A percentile compares a stretch with the other conserved stretches of the same genome.
Evolutionary conservation across 306 rosid genomes (phyloP).

Genomic region (Quercus dentata): DNA sequence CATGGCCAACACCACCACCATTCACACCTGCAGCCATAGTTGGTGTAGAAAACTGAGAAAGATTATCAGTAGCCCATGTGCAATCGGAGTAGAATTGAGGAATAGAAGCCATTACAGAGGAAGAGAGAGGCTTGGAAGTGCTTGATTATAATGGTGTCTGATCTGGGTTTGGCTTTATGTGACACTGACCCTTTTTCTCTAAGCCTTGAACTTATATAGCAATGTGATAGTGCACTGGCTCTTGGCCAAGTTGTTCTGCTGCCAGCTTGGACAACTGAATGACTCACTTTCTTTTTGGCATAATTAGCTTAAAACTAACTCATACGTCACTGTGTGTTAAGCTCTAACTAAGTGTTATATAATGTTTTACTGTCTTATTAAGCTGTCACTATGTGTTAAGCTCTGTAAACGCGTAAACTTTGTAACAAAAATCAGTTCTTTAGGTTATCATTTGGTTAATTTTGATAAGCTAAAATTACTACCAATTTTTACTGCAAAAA

Average conservation of each 20-base stretch:
- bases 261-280: not conserved
- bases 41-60: conserved; percentile 17
- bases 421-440: not conserved
- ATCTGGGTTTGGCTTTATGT: not conserved
- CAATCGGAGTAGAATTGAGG: conserved; percentile 50
- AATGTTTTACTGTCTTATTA: not conserved
- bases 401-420: conserved; percentile 27
- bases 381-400: not conserved
- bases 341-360: not conserved
- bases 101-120: conserved; percentile 49
- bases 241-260: not conserved
- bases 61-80: conserved; percentile 27
- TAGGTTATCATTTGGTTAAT: not conserved
- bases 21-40: not conserved
- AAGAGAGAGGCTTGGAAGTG: conserved; percentile 8
- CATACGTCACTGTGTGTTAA: not conserved
- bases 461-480: no score
- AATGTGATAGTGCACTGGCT: not conserved
- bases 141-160: no score
- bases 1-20: not conserved
- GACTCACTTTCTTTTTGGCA: not conserved
- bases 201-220: not conserved
- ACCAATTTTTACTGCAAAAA: no score
- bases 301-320: conserved; percentile 1
- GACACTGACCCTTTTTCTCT: not conserved